Base-by-base conservation (phyloP, 805 yeast genomes). In the Brettanomyces custersianus region DNA sequence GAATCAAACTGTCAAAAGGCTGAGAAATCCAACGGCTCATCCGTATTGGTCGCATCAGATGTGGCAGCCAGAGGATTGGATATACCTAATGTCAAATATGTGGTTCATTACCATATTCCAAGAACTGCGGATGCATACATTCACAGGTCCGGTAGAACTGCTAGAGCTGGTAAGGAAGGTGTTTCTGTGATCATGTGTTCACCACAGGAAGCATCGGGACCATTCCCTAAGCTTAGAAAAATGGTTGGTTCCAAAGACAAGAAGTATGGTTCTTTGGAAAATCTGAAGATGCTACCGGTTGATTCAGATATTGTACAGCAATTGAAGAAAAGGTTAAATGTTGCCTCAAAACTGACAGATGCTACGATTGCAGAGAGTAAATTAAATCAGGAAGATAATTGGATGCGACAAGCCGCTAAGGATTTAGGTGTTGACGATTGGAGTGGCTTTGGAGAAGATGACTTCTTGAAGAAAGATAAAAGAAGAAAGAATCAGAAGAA, bases 21-120 rank as follows among this genome's bases (percentile, higher is more conserved):
- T 6, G 51, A 51, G 17, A 58, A 62, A 5, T 60, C 66, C 33
- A 70, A 72, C 17, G 68, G 60, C 34, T 63, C 76, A 3, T 66
- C 83, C 1, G 88, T 88, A 3, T 65, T 92, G 37, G 72, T 92
- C 36, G 95, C 96, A 1, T 86, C 97, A 4, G 98, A 92, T 60
- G 97, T 92, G 31, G 98, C 98, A 2, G 98, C 98, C 4, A 75
- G 98, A 66, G 98, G 98, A 40, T 69, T 92, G 40, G 98, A 92
- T 66, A 86, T 92, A 37, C 81, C 94, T 3, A 73, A 72, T 32
- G 88, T 92, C 35, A 80, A 87, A 48, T 97, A 92, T 57, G 97
- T 92, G 33, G 83, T 90, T 16, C 98, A 92, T 58, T 92, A 90
- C 53, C 96, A 92, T 59, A 68, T 92, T 42, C 97, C 98, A 9